phyloP scores from a whole-genome alignment of 768 basidiomycete species.

The Russula sp. region DNA sequence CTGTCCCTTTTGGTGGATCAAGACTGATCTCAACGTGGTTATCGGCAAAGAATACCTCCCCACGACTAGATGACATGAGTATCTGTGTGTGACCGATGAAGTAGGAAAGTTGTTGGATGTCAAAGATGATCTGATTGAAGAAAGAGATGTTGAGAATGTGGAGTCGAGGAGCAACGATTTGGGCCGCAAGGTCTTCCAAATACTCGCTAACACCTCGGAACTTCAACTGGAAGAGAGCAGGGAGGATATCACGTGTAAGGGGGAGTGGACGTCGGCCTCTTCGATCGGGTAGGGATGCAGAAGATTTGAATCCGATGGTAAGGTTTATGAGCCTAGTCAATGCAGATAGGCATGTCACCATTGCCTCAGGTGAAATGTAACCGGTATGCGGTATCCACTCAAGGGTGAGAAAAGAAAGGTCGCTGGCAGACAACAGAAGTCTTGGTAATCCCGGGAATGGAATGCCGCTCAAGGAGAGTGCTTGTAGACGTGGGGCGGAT shows the following conservation, averaged over 20 bases:
- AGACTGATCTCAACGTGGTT: neutral
- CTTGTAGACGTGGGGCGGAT: no score
- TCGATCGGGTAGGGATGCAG: neutral
- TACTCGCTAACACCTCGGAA: constrained; percentile 6
- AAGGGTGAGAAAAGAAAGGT: neutral
- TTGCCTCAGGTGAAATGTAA: neutral
- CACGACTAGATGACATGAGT: neutral
- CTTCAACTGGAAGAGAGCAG: neutral
- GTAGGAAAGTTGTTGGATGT: neutral
- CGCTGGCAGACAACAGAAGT: neutral
- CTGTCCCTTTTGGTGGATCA: neutral
- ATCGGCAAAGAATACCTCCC: neutral
- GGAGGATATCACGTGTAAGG: neutral
- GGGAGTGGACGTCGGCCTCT: no score
- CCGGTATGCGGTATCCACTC: neutral
- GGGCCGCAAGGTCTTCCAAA: neutral
- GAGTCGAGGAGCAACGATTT: constrained; percentile 2
- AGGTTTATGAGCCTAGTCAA: neutral
- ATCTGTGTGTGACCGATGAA: neutral
- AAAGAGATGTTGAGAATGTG: neutral
- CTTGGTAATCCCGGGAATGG: no score
- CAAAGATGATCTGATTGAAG: neutral
- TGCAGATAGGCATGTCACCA: neutral
- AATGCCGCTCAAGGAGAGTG: no score
- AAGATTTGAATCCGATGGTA: neutral